Evolutionary conservation across 2,329 filamentous ascomycete species (phyloP), one percentile per base, ranked within the genome.

Genomic region (Coniochaeta hoffmannii): DNA sequence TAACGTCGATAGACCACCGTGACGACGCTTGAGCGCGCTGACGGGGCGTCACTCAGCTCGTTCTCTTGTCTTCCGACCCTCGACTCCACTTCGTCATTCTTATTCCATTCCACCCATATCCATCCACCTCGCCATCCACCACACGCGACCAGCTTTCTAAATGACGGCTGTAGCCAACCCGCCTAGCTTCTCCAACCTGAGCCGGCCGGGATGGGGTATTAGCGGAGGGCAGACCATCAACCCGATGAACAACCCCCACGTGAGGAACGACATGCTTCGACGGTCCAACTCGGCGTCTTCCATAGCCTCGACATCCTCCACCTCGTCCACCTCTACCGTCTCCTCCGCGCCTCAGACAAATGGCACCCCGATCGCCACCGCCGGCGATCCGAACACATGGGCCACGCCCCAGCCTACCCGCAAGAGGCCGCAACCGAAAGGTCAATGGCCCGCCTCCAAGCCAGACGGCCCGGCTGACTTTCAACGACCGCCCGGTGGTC

Each of bases 231-330:
- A 76, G 65, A 64, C 71, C 56, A 72, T 74, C 64, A 76, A 81
- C 76, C 80, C 87, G 68, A 89, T 90, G 84, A 89, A 88, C 74
- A 76, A 86, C 69, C 41, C 41, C 8, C 41, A 46, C 24, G 41
- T 28, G 41, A 46, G 41, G 41, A 90, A 96, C 76, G 90, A 96
- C 73, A 84, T 87, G 62, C 80, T 90, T 59, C 89, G 93, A 70
- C 86, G 93, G 69, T 87, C 87, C 66, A 96, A 90, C 77, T 97
- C 93, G 34, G 94, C 90, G 57, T 96, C 91, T 4, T 96, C 92
- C 49, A 79, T 95, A 60, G 88, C 89, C 14, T 83, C 84, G 52
- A 82, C 76, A 38, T 80, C 82, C 15, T 85, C 83, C 6, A 77
- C 74, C 26, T 30, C 46, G 11, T 83, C 86, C 2, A 88, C 87